Conservation (phyloP, 805 yeast species). For the Priceomyces haplophilus region DNA sequence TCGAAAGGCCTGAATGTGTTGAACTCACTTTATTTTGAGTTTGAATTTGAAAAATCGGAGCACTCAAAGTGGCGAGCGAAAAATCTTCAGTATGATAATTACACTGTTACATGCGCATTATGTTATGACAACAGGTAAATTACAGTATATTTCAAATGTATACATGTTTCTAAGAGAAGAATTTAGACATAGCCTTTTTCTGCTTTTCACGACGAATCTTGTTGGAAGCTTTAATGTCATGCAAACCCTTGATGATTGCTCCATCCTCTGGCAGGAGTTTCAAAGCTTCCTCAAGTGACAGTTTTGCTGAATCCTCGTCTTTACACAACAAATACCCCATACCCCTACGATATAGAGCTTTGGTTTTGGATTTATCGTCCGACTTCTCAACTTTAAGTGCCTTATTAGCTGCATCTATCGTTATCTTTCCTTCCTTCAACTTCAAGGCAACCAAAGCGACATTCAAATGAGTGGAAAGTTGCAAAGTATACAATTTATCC, state of each 20-base stretch:
- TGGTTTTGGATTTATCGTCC: constrained; percentile 69
- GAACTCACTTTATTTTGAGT: not conserved
- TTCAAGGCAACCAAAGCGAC: constrained; percentile 73
- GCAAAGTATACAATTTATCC: constrained; percentile 48
- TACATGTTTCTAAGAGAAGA: constrained; percentile 39
- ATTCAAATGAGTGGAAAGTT: constrained; percentile 65
- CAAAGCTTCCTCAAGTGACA: constrained; percentile 64
- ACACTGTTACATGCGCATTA: not conserved
- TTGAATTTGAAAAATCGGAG: constrained; percentile 1
- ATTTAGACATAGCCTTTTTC: constrained; percentile 70
- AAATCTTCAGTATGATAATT: constrained; percentile 9
- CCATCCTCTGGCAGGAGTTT: constrained; percentile 65
- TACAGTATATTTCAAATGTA: not conserved
- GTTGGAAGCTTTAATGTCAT: constrained; percentile 52
- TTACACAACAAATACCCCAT: constrained; percentile 61
- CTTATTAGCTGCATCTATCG: constrained; percentile 57
- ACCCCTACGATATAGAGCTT: constrained; percentile 86
- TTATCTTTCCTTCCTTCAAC: constrained; percentile 50
- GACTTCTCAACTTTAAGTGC: constrained; percentile 61
- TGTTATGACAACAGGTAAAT: not conserved
- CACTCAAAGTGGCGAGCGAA: constrained; percentile 14
- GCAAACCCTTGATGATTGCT: constrained; percentile 63
- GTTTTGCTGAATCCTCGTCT: constrained; percentile 68
- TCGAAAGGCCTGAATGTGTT: constrained; percentile 1
- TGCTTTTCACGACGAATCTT: constrained; percentile 62